These are phyloP conservation scores for Baudoinia panamericana DNA, from an alignment of 495 filamentous ascomycete genomes.

Conservation along the genomic window DNA sequence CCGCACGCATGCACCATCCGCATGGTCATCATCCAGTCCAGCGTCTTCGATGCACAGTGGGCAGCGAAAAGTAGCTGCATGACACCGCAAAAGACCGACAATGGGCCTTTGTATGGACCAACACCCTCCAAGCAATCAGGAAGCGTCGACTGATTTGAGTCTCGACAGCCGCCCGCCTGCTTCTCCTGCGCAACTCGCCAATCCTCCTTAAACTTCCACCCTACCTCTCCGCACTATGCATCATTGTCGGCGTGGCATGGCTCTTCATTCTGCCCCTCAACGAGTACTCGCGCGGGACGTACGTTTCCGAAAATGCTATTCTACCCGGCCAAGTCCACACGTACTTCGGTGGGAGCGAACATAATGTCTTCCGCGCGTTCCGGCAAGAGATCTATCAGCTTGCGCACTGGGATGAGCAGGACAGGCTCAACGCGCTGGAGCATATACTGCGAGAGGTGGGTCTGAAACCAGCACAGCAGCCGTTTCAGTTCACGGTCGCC, in stretches of 20 bases:
- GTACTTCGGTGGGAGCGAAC: conserved; percentile 91
- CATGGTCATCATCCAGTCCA: no score
- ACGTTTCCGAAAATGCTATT: conserved; percentile 95
- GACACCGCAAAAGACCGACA: no score
- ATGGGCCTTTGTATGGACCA: conserved; percentile 13
- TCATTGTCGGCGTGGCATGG: conserved; percentile 81
- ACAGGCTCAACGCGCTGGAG: conserved; percentile 9
- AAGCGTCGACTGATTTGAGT: conserved; percentile 4
- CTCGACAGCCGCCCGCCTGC: conserved; percentile 21
- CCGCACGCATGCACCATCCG: no score
- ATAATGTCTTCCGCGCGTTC: conserved; percentile 88
- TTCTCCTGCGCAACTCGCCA: conserved; percentile 49
- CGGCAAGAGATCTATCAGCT: conserved; percentile 61
- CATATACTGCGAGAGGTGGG: conserved; percentile 31
- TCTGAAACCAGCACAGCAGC: conserved; percentile 73
- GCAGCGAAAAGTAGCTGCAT: no score
- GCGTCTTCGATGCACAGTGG: no score
- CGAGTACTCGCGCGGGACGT: conserved; percentile 81
- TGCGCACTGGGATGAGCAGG: conserved; percentile 7
- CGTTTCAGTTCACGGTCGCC: conserved; percentile 62
- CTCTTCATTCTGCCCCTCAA: conserved; percentile 85
- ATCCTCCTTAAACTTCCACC: conserved; percentile 61
- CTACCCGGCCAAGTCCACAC: conserved; percentile 94
- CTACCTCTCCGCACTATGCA: conserved; percentile 74
- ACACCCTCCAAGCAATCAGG: neutral